Conservation (phyloP, 164 flowering plant species). For the Vitis labrusca region DNA sequence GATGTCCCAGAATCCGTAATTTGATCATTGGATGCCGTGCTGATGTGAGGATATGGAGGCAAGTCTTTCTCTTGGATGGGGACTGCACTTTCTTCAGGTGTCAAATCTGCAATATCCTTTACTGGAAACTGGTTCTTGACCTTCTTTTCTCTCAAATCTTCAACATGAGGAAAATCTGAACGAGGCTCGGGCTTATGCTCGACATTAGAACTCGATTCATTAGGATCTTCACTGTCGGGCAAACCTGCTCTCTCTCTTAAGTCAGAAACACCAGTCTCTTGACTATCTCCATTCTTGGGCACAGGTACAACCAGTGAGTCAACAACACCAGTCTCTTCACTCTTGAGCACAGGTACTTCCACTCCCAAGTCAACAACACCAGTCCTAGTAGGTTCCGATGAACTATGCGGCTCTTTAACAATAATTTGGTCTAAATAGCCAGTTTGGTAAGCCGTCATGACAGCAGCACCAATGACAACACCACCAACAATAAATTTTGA, state of each 20-base stretch:
- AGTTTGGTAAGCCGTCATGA: slow-evolving; percentile 51
- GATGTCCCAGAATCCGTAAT: slow-evolving; percentile 21
- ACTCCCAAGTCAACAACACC: neutral
- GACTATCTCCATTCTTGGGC: too few relatives aligned
- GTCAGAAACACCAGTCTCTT: too few relatives aligned
- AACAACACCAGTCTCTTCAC: too few relatives aligned
- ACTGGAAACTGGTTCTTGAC: slow-evolving; percentile 15
- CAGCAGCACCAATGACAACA: slow-evolving; percentile 53
- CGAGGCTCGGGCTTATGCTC: slow-evolving; percentile 25
- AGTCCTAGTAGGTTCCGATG: slow-evolving; percentile 9
- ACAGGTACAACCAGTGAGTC: too few relatives aligned
- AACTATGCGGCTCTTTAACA: slow-evolving; percentile 25
- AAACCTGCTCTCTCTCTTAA: too few relatives aligned
- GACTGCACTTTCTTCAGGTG: slow-evolving; percentile 16
- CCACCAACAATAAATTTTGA: slow-evolving; percentile 49
- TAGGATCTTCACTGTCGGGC: slow-evolving; percentile 19
- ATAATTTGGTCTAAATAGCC: slow-evolving; percentile 47
- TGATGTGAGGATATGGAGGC: slow-evolving; percentile 20
- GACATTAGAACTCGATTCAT: slow-evolving; percentile 13
- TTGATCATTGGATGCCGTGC: slow-evolving; percentile 22
- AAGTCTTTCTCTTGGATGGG: slow-evolving; percentile 26
- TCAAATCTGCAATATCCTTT: slow-evolving; percentile 15
- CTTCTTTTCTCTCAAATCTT: slow-evolving; percentile 19
- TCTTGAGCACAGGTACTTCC: too few relatives aligned
- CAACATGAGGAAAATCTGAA: slow-evolving; percentile 17